Base-by-base conservation (phyloP, 2,329 filamentous ascomycete species). In the Fusarium sp. region DNA sequence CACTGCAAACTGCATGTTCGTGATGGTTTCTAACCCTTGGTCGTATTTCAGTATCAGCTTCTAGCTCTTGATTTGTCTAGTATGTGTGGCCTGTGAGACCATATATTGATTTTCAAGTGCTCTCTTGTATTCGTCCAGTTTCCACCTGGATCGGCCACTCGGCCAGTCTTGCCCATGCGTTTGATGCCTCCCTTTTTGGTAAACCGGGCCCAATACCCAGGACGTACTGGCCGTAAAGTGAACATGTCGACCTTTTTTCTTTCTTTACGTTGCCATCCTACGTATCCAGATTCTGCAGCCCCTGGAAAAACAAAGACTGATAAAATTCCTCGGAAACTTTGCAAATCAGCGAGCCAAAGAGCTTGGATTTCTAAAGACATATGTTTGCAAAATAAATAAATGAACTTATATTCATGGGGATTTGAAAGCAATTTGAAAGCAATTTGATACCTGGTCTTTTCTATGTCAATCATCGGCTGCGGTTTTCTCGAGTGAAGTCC, bases 91-190 rank as follows among this genome's bases (percentile, higher is more conserved):
- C 28, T 36, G 20, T 26, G 20, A 54, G 22, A 54, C 47, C 48
- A 56, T 22, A 54, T 51, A 56, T 72, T 74, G 57, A 70, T 73
- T 76, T 70, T 75, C 39, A 26, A 28, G 11, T 42, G 35, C 17
- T n/a, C 30, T 30, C 26, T 55, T 55, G 36, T 17, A 56, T 36
- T 44, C 35, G 30, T n/a, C 20, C 32, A 20, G 36, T 22, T 55
- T 32, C 18, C 12, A 26, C 18, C 38, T 41, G 22, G n/a, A 17
- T 42, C 24, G 35, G 28, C 22, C 20, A 24, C 20, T 41, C 24
- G 24, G 30, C 38, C 42, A 41, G 58, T 36, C 58, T 61, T 26
- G 20, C 22, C 24, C 22, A 36, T 36, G 38, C 26, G n/a, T 61
- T 61, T 41, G 38, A n/a, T 62, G n/a, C 9, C 24, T 44, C 32